Evolutionary conservation across 1,284 basidiomycete species (phyloP).

Genomic region (Singerocomus rubriflavus): DNA sequence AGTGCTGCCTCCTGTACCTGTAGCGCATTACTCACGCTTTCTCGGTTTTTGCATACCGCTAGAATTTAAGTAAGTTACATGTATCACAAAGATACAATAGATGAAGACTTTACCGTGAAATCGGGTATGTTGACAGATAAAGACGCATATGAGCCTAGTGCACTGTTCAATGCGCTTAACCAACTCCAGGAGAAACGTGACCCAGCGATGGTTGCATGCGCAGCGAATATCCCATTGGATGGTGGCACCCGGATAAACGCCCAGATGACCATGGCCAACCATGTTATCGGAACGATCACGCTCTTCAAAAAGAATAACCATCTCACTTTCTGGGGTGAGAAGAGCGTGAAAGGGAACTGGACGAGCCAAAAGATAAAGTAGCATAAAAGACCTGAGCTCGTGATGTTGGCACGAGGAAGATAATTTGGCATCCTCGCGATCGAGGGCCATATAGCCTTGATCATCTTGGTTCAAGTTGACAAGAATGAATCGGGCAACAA

Average conservation of each 20-base stretch:
- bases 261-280: slow-evolving; percentile 59
- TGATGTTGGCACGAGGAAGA: slow-evolving; percentile 51
- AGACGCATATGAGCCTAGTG: slow-evolving; percentile 49
- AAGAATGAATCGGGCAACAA: background rate
- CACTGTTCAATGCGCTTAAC: slow-evolving; percentile 54
- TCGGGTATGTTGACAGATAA: slow-evolving; percentile 59
- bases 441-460: slow-evolving; percentile 65
- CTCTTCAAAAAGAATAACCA: slow-evolving; percentile 64
- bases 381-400: slow-evolving; percentile 50
- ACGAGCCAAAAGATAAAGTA: slow-evolving; percentile 68
- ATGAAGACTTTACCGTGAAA: slow-evolving; percentile 39
- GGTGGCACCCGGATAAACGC: slow-evolving; percentile 52
- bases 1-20: background rate
- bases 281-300: slow-evolving; percentile 52
- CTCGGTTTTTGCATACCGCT: slow-evolving; percentile 31
- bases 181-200: slow-evolving; percentile 50
- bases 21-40: slow-evolving; percentile 19
- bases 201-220: slow-evolving; percentile 39
- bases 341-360: slow-evolving; percentile 59
- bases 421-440: slow-evolving; percentile 53
- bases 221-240: slow-evolving; percentile 41
- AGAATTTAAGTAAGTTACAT: background rate
- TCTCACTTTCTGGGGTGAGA: slow-evolving; percentile 59
- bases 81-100: background rate
- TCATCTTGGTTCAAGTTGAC: slow-evolving; percentile 39